phyloP scores from a whole-genome alignment of 352 stramenopile species.

The Phytopythium montanum region DNA sequence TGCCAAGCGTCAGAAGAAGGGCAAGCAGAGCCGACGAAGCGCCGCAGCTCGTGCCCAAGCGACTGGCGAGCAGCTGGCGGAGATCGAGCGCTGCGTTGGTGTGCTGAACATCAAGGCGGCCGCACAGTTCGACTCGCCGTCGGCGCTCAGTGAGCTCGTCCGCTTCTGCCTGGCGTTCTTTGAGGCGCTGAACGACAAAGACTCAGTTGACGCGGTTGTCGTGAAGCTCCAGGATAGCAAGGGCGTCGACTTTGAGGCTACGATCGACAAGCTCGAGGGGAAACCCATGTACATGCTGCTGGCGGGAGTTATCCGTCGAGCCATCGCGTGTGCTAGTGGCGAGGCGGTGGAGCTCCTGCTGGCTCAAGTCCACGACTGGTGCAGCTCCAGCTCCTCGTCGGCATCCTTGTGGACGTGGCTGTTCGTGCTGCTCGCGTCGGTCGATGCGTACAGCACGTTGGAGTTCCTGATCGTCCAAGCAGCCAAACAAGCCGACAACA shows the following conservation, averaged over 20 bases:
- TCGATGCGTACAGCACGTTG: slow-evolving; percentile 38
- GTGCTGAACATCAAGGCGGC: slow-evolving; percentile 35
- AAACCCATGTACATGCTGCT: slow-evolving; percentile 52
- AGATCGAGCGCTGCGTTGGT: slow-evolving; percentile 35
- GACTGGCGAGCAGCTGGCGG: slow-evolving; percentile 5
- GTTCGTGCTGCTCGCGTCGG: slow-evolving; percentile 36
- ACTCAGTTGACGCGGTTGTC: slow-evolving; percentile 16
- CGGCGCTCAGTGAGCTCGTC: slow-evolving; percentile 36
- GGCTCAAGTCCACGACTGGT: slow-evolving; percentile 49
- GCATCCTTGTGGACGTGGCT: slow-evolving; percentile 48
- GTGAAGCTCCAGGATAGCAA: slow-evolving; percentile 34
- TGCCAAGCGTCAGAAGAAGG: slow-evolving; percentile 65
- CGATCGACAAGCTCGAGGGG: slow-evolving; percentile 25
- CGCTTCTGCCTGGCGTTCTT: slow-evolving; percentile 40
- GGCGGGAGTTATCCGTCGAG: slow-evolving; percentile 31
- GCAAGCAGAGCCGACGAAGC: slow-evolving; percentile 36
- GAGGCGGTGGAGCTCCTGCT: slow-evolving; percentile 21
- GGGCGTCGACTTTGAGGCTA: slow-evolving; percentile 27
- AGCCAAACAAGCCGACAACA: slow-evolving; percentile 18
- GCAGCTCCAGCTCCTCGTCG: slow-evolving; percentile 13
- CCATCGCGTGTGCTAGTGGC: slow-evolving; percentile 24
- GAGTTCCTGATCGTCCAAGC: slow-evolving; percentile 35
- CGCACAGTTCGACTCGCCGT: slow-evolving; percentile 22
- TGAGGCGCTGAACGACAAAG: slow-evolving; percentile 34
- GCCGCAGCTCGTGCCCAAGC: slow-evolving; percentile 1